Evolutionary conservation across 495 filamentous ascomycete species (phyloP).

Genomic region (Cairneyella variabilis): DNA sequence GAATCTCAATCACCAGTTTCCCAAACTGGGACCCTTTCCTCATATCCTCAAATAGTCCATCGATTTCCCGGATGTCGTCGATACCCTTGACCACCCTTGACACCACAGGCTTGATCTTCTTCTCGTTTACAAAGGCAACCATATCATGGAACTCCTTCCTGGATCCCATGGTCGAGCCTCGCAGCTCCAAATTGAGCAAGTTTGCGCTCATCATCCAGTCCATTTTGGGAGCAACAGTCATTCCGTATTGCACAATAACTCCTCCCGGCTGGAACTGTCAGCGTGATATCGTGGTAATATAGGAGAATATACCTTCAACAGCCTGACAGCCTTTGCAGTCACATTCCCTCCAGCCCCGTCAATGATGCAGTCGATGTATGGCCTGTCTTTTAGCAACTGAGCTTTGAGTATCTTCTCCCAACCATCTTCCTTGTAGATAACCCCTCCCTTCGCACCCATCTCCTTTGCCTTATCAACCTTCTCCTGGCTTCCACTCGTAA

Average conservation of each 20-base stretch:
- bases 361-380: conserved; percentile 64
- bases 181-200: conserved; percentile 71
- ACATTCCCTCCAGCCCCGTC: conserved; percentile 77
- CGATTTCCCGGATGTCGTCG: conserved; percentile 60
- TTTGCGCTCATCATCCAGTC: conserved; percentile 67
- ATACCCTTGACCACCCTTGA: conserved; percentile 56
- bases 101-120: conserved; percentile 63
- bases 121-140: conserved; percentile 64
- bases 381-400: conserved; percentile 52
- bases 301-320: conserved; percentile 49
- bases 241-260: conserved; percentile 67
- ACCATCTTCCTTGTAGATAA: conserved; percentile 57
- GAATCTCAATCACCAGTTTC: conserved; percentile 58
- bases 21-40: conserved; percentile 73
- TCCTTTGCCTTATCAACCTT: conserved; percentile 62
- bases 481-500: conserved; percentile 58
- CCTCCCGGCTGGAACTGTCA: conserved; percentile 46
- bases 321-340: conserved; percentile 49
- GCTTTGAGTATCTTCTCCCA: conserved; percentile 67
- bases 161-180: conserved; percentile 72
- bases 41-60: conserved; percentile 72
- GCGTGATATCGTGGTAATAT: background rate
- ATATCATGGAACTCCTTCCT: conserved; percentile 72
- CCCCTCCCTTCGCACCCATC: conserved; percentile 66
- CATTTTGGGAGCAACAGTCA: conserved; percentile 73